Conservation (phyloP, 169 alveolate species). For the Plasmodium malariae region DNA sequence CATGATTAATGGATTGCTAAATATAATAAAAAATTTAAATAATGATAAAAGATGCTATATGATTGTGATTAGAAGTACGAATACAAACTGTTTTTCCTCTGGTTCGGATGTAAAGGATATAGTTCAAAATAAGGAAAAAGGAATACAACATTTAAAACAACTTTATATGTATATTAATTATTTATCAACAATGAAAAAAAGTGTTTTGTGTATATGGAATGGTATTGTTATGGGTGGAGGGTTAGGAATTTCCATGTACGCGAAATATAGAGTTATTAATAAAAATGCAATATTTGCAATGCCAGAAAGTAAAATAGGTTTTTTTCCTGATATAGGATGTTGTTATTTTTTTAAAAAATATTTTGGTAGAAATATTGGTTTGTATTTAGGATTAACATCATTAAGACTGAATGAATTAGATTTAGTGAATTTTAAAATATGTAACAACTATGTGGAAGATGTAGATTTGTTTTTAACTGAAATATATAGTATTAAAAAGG, state of each 20-base stretch:
- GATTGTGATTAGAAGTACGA: constrained; percentile 31
- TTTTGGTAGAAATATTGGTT: constrained; percentile 64
- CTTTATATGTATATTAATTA: constrained; percentile 63
- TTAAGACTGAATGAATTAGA: constrained; percentile 46
- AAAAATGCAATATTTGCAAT: constrained; percentile 52
- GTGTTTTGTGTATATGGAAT: constrained; percentile 66
- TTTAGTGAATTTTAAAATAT: constrained; percentile 52
- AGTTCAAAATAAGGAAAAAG: constrained; percentile 61
- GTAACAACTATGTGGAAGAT: constrained; percentile 45
- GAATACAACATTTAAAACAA: constrained; percentile 56
- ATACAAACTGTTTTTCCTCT: constrained; percentile 40
- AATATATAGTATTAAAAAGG: constrained; percentile 17
- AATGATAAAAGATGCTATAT: constrained; percentile 65
- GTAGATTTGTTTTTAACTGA: constrained; percentile 26
- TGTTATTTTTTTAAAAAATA: constrained; percentile 66
- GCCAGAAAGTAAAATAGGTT: constrained; percentile 76
- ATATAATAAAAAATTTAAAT: constrained; percentile 52
- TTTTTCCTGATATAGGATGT: constrained; percentile 53
- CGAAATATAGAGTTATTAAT: constrained; percentile 36
- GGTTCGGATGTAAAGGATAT: constrained; percentile 68
- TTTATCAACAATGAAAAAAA: constrained; percentile 45
- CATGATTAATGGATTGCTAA: constrained; percentile 57
- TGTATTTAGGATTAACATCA: constrained; percentile 65
- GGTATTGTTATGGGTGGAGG: constrained; percentile 75
- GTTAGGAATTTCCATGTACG: constrained; percentile 66